phyloP scores from a whole-genome alignment of 306 rosid species.

The Myrica gale region DNA sequence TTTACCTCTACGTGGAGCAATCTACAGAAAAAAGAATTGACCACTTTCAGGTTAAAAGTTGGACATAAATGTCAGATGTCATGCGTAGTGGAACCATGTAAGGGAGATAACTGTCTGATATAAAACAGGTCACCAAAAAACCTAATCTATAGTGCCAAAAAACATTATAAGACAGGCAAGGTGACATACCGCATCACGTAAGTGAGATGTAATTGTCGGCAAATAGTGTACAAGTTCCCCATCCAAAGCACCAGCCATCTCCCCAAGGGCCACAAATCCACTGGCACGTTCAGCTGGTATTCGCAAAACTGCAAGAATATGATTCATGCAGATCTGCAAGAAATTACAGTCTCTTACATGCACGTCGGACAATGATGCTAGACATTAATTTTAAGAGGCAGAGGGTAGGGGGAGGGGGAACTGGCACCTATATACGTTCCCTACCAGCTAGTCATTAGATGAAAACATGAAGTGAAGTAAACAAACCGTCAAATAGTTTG shows the following conservation, averaged over 20 bases:
- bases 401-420: neutral
- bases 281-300: constrained; percentile 94
- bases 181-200: constrained; percentile 89
- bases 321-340: constrained; percentile 98
- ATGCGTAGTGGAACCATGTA: no score
- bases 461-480: constrained; percentile 24
- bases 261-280: constrained; percentile 98
- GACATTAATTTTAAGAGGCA: neutral
- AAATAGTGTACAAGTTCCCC: constrained; percentile 86
- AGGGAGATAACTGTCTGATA: neutral
- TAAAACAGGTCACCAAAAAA: constrained; percentile 22
- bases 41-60: constrained; percentile 28
- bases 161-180: constrained; percentile 16
- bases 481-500: constrained; percentile 84
- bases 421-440: constrained; percentile 10
- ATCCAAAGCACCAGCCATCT: constrained; percentile 98
- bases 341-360: constrained; percentile 32
- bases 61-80: no score
- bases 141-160: constrained; percentile 10
- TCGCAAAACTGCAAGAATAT: constrained; percentile 86
- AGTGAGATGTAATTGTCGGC: constrained; percentile 78
- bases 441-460: constrained; percentile 25
- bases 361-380: constrained; percentile 18
- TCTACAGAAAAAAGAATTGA: constrained; percentile 52
- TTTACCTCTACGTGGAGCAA: constrained; percentile 94